Evolutionary conservation across 2,329 filamentous ascomycete genomes (phyloP).

Genomic region (Furcasterigmium sp.): DNA sequence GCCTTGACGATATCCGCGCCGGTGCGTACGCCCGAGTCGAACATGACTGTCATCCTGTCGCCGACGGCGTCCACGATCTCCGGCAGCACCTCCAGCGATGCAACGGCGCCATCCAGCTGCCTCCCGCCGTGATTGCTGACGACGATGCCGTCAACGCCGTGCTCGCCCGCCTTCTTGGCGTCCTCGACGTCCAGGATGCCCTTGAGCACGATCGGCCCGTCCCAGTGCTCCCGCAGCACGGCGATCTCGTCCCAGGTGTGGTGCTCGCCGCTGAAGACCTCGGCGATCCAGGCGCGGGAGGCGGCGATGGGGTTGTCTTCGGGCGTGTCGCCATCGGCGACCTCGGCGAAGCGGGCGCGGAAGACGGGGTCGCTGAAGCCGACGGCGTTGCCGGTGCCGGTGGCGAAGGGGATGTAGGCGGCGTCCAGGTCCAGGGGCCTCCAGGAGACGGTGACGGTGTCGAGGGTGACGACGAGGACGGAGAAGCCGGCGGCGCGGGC

Average conservation of each 20-base stretch:
- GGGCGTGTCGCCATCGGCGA: conserved; percentile 35
- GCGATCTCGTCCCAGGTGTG: conserved; percentile 58
- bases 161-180: conserved; percentile 38
- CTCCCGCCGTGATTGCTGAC: conserved; percentile 58
- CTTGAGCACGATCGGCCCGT: conserved; percentile 49
- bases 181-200: conserved; percentile 25
- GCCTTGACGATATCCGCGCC: conserved; percentile 58
- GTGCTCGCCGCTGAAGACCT: conserved; percentile 45
- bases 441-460: conserved; percentile 61
- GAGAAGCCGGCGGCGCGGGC: conserved; percentile 50
- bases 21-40: conserved; percentile 55
- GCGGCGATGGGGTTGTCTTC: conserved; percentile 50
- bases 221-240: conserved; percentile 55
- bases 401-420: conserved; percentile 59
- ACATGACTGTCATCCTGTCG: conserved; percentile 51
- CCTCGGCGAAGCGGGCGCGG: conserved; percentile 46
- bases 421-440: conserved; percentile 51
- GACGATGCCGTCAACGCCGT: conserved; percentile 53
- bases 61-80: conserved; percentile 56
- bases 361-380: conserved; percentile 67
- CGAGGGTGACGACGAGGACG: conserved; percentile 54
- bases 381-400: conserved; percentile 52
- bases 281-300: conserved; percentile 44
- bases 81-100: conserved; percentile 50
- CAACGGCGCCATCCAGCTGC: conserved; percentile 37